These are phyloP conservation scores for Leishmania martiniquensis DNA, from an alignment of 208 protist genomes.

Conservation along the genomic window DNA sequence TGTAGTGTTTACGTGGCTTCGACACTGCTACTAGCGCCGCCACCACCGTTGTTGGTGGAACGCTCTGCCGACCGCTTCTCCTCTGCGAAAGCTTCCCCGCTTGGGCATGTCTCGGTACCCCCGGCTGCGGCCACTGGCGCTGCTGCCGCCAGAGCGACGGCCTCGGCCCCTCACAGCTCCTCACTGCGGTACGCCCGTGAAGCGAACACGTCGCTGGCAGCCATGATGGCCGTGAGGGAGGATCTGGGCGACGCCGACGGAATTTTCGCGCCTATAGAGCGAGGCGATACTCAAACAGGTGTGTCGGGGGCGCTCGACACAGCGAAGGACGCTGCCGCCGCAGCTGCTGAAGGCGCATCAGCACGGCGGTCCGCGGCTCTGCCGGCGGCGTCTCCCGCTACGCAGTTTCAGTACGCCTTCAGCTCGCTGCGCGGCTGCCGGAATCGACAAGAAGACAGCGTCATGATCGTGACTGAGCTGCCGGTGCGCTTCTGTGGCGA, in stretches of 20 bases:
- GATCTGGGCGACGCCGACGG: neutral
- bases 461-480: constrained; percentile 26
- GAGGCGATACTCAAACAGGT: neutral
- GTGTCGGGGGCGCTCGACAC: neutral
- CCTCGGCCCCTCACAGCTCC: neutral
- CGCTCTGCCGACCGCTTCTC: neutral
- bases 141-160: neutral
- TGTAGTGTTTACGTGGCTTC: neutral
- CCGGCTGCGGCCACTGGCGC: neutral
- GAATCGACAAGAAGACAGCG: constrained; percentile 45
- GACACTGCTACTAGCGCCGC: constrained; percentile 17
- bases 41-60: constrained; percentile 13
- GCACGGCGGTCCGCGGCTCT: neutral
- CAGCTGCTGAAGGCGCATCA: neutral
- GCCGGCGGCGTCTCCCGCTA: neutral
- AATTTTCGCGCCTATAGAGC: neutral
- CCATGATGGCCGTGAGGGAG: neutral
- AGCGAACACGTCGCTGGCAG: neutral
- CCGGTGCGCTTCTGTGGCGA: constrained; percentile 1
- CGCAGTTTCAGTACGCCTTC: constrained; percentile 20
- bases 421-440: constrained; percentile 38
- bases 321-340: too few species aligned
- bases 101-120: neutral
- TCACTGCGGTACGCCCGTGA: neutral
- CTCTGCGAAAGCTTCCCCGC: neutral